phyloP scores from a whole-genome alignment of 345 rosid genomes.

The Turnera subulata region DNA sequence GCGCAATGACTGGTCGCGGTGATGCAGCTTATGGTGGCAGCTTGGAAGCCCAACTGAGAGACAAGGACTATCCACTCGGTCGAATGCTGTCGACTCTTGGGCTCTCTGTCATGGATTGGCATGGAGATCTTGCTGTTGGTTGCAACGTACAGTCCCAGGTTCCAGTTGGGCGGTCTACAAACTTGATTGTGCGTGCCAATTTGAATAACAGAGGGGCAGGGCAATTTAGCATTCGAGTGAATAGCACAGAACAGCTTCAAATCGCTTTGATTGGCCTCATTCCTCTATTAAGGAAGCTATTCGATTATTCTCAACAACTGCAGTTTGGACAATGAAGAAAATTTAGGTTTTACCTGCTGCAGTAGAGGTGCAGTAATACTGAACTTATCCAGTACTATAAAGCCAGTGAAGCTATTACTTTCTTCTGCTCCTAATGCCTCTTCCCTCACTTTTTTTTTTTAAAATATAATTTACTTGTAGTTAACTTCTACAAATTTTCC shows the following conservation, averaged over 20 bases:
- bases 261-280: conserved; percentile 61
- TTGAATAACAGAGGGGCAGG: conserved; percentile 89
- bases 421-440: background rate
- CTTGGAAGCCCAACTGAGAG: conserved; percentile 82
- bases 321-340: conserved; percentile 70
- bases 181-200: conserved; percentile 75
- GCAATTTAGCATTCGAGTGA: conserved; percentile 69
- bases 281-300: conserved; percentile 71
- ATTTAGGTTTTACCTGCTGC: conserved; percentile 25
- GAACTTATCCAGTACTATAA: conserved; percentile 9
- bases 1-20: conserved; percentile 79
- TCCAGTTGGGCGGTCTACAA: conserved; percentile 73
- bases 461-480: background rate
- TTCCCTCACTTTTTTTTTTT: background rate
- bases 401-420: conserved; percentile 21
- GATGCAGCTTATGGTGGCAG: conserved; percentile 91
- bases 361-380: conserved; percentile 26
- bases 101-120: conserved; percentile 96
- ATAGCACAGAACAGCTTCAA: conserved; percentile 92
- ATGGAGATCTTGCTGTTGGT: conserved; percentile 87
- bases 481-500: background rate
- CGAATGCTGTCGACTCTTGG: conserved; percentile 73
- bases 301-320: conserved; percentile 44
- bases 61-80: conserved; percentile 80
- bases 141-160: conserved; percentile 86